Percentiles rank a stretch among this genome's conserved stretches.
Conservation (phyloP, 2,329 filamentous ascomycete species). For the Trichoderma cornu-damae region DNA sequence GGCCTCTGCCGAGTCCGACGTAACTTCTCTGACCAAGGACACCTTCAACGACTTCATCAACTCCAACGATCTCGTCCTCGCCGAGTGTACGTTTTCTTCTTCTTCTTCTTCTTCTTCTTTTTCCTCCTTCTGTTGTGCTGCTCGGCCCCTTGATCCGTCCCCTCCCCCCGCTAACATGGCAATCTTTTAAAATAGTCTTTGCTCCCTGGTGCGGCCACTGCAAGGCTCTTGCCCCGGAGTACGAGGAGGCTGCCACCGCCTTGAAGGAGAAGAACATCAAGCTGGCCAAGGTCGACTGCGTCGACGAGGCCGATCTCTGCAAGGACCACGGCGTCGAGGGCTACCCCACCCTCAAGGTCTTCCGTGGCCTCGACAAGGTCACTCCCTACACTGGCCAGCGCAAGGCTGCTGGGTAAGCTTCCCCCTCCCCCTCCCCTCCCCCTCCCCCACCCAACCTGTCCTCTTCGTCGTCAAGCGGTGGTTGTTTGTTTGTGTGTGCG, state of each 20-base stretch:
- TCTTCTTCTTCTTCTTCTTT: not conserved
- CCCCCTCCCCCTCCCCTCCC: too few relatives aligned
- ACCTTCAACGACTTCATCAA: constrained; percentile 84
- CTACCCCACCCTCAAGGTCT: constrained; percentile 98
- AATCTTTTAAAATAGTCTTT: constrained; percentile 66
- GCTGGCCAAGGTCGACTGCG: constrained; percentile 89
- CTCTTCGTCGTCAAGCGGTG: too few relatives aligned
- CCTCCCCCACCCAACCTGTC: too few relatives aligned
- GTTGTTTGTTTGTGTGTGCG: too few relatives aligned
- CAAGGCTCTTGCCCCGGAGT: constrained; percentile 93
- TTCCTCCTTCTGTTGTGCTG: not conserved
- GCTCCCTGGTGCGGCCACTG: constrained; percentile 97
- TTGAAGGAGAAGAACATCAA: constrained; percentile 85
- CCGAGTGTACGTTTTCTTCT: constrained; percentile 70
- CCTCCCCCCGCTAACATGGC: constrained; percentile 33
- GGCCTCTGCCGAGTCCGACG: constrained; percentile 70
- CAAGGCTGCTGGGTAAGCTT: constrained; percentile 69
- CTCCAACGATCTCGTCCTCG: constrained; percentile 81
- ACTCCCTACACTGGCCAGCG: constrained; percentile 78
- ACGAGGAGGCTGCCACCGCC: constrained; percentile 77
- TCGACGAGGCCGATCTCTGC: constrained; percentile 88
- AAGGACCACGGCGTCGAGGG: constrained; percentile 86
- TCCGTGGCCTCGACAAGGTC: constrained; percentile 81
- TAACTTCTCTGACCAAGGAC: constrained; percentile 76
- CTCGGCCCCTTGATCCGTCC: not conserved